Evolutionary conservation across 2,329 filamentous ascomycete species (phyloP), one percentile per base, ranked within the genome.

Genomic region (Venturia nashicola): DNA sequence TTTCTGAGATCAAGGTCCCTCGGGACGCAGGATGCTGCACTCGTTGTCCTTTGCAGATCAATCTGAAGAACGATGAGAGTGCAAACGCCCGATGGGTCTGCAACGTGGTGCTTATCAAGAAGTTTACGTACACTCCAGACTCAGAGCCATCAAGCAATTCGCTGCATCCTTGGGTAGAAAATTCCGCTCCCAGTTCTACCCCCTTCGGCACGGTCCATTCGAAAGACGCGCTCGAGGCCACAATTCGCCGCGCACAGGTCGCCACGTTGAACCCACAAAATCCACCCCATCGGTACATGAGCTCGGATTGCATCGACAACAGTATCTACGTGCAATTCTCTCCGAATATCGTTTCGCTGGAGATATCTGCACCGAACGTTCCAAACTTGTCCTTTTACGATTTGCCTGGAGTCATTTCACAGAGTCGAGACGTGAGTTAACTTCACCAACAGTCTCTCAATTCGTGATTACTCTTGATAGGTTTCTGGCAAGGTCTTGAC

Each of bases 311-410:
- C 20, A 23, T 18, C 14, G 32, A 36, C 14, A 27, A n/a, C 16
- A 36, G 11, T 8, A 40, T 40, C 8, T 74, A 83, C 5, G 85
- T 87, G 0, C 85, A 89, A 9, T 95, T 95, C 68, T 91, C 88
- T 0, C 91, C 91, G 0, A 96, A 96, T 67, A 81, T 91, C 0
- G 86, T 96, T 0, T 82, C 86, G 0, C 77, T 96, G 0, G 83
- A 91, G 62, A 91, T 96, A 34, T 84, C 84, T 0, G 88, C 87
- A 0, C 88, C 88, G 0, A 80, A 79, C 0, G 80, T 93, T 0
- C 87, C 90, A 0, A 85, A 90, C 6, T 72, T 96, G 0, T 90
- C 87, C 0, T 95, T 96, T 69, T 93, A 90, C 66, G 91, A 96
- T 66, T 79, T 96, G 0, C 91, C 91, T 0, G 91, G 91, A 0